These are phyloP conservation scores for Craspedostauros australis DNA, from an alignment of 108 stramenopile species.

Conservation along the genomic window DNA sequence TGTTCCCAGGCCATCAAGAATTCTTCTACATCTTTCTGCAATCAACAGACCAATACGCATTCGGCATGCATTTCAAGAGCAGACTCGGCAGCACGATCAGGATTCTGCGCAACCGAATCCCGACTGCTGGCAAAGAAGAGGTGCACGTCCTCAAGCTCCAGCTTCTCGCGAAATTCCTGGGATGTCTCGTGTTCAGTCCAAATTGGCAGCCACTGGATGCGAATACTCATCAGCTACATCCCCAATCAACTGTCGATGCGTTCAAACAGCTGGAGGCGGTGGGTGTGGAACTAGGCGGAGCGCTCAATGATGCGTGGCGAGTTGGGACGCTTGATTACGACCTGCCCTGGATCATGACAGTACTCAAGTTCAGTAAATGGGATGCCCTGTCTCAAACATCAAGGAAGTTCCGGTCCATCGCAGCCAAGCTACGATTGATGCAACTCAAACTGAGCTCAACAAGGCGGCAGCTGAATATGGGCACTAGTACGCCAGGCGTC, in stretches of 20 bases:
- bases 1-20: conserved; percentile 77
- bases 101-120: conserved; percentile 1
- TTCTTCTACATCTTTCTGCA: conserved; percentile 76
- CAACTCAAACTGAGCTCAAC: no score
- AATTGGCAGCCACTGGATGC: conserved; percentile 42
- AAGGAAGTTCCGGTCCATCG: conserved; percentile 30
- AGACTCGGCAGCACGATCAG: conserved; percentile 14
- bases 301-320: conserved; percentile 38
- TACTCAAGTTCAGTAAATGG: conserved; percentile 73
- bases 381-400: conserved; percentile 40
- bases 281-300: conserved; percentile 25
- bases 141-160: conserved; percentile 36
- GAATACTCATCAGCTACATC: conserved; percentile 6
- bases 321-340: conserved; percentile 20
- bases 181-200: conserved; percentile 68
- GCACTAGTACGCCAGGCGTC: no score
- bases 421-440: conserved; percentile 32
- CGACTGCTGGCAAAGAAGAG: conserved; percentile 19
- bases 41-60: conserved; percentile 53
- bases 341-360: conserved; percentile 63
- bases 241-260: conserved; percentile 3
- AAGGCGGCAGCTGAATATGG: no score
- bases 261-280: conserved; percentile 19
- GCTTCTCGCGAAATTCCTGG: conserved; percentile 70
- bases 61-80: conserved; percentile 46